Conservation (phyloP, 257 asterid genomes). For the Asclepias syriaca region DNA sequence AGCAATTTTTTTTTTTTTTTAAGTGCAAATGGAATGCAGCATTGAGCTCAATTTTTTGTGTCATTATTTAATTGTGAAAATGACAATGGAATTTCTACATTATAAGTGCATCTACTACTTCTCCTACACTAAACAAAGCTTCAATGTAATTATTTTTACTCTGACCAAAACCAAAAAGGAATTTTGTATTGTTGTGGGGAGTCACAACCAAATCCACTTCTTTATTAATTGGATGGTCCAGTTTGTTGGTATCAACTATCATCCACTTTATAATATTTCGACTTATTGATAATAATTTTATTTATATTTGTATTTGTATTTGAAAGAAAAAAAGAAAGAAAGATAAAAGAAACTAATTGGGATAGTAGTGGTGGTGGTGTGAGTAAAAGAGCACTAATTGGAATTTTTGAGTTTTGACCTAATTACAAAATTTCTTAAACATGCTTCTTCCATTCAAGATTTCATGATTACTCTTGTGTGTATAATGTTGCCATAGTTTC, state of each 20-base stretch:
- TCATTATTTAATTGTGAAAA: constrained; percentile 1
- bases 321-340: neutral
- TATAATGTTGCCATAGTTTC: neutral
- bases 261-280: too few relatives aligned
- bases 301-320: too few relatives aligned
- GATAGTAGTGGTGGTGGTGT: constrained; percentile 10
- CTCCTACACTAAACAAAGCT: neutral
- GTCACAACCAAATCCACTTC: constrained; percentile 9
- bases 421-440: neutral
- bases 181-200: neutral
- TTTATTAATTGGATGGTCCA: neutral
- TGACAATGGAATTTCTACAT: constrained; percentile 4
- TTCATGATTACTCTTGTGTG: constrained; percentile 6
- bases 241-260: neutral
- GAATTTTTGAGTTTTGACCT: constrained; percentile 5
- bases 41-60: neutral
- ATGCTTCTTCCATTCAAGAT: neutral
- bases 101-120: neutral
- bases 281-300: too few relatives aligned
- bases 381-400: constrained; percentile 16
- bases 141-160: neutral
- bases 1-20: neutral
- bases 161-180: neutral
- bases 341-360: neutral
- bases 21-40: neutral